Evolutionary conservation across 352 stramenopile species (phyloP).

Genomic region (Pythium pyrilobum): DNA sequence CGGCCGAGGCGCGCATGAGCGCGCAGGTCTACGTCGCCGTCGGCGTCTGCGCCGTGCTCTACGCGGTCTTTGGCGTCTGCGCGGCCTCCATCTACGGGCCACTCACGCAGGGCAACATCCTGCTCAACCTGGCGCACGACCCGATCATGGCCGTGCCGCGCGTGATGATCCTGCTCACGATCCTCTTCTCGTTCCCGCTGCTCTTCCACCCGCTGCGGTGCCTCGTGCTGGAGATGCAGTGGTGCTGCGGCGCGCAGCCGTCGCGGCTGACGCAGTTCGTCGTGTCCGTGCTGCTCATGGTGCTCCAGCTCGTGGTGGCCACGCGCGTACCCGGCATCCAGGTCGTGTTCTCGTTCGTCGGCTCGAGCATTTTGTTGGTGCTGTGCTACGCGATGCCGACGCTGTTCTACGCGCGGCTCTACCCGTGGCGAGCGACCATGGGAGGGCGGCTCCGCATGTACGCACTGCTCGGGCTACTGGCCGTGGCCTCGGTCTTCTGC

Average conservation of each 20-base stretch:
- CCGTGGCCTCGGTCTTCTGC: slow-evolving; percentile 47
- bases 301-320: slow-evolving; percentile 17
- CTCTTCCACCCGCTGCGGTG: slow-evolving; percentile 65
- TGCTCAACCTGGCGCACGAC: slow-evolving; percentile 71
- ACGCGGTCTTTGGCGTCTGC: slow-evolving; percentile 57
- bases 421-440: slow-evolving; percentile 31
- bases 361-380: slow-evolving; percentile 63
- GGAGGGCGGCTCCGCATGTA: slow-evolving; percentile 23
- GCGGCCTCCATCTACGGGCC: slow-evolving; percentile 54
- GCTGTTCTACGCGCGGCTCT: slow-evolving; percentile 49
- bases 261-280: slow-evolving; percentile 24
- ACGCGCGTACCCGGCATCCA: slow-evolving; percentile 20
- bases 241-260: slow-evolving; percentile 20
- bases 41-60: slow-evolving; percentile 43
- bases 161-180: slow-evolving; percentile 61
- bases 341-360: slow-evolving; percentile 75
- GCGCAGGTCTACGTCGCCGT: slow-evolving; percentile 40
- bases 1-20: slow-evolving; percentile 34
- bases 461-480: slow-evolving; percentile 24
- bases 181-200: slow-evolving; percentile 71
- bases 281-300: slow-evolving; percentile 19
- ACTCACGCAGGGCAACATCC: slow-evolving; percentile 63
- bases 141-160: slow-evolving; percentile 65
- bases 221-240: slow-evolving; percentile 56
- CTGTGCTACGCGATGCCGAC: slow-evolving; percentile 69